phyloP scores from a whole-genome alignment of 768 basidiomycete genomes.

The Pleurotus salmoneostramineus region DNA sequence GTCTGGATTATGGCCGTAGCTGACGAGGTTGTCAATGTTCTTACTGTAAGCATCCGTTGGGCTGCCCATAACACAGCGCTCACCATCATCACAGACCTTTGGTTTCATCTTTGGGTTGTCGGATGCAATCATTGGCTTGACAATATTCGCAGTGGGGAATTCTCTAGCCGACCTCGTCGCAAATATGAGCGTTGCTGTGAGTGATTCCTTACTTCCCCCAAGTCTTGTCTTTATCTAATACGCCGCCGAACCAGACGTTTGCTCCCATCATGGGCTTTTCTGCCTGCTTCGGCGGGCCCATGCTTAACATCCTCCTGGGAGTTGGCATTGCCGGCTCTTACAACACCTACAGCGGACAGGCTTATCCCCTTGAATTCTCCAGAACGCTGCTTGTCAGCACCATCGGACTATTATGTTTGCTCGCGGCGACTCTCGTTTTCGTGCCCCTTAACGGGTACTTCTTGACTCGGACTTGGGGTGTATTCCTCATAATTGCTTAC shows the following conservation, averaged over 20 bases:
- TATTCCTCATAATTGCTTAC: slow-evolving; percentile 75
- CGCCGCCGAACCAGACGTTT: slow-evolving; percentile 48
- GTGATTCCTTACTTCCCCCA: slow-evolving; percentile 17
- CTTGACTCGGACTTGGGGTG: slow-evolving; percentile 79
- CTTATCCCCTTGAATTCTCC: slow-evolving; percentile 76
- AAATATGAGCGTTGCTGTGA: slow-evolving; percentile 89
- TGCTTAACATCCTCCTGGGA: slow-evolving; percentile 89
- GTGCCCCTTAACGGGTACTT: slow-evolving; percentile 84
- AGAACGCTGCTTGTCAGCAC: slow-evolving; percentile 82
- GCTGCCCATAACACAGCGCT: background rate
- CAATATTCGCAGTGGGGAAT: slow-evolving; percentile 96
- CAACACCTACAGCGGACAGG: slow-evolving; percentile 59
- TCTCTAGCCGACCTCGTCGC: slow-evolving; percentile 96
- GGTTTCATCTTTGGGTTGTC: slow-evolving; percentile 94
- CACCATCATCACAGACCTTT: slow-evolving; percentile 57
- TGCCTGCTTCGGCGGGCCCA: slow-evolving; percentile 90
- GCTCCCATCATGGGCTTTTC: slow-evolving; percentile 94
- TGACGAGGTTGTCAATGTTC: slow-evolving; percentile 89
- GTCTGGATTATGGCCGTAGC: slow-evolving; percentile 99
- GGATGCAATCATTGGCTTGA: slow-evolving; percentile 95
- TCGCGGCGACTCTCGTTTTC: slow-evolving; percentile 72
- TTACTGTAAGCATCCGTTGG: slow-evolving; percentile 56
- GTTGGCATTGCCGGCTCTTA: slow-evolving; percentile 91
- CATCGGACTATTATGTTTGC: slow-evolving; percentile 72
- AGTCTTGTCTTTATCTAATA: background rate